Evolutionary conservation across 768 basidiomycete species (phyloP).

Genomic region (Suillus placidus): DNA sequence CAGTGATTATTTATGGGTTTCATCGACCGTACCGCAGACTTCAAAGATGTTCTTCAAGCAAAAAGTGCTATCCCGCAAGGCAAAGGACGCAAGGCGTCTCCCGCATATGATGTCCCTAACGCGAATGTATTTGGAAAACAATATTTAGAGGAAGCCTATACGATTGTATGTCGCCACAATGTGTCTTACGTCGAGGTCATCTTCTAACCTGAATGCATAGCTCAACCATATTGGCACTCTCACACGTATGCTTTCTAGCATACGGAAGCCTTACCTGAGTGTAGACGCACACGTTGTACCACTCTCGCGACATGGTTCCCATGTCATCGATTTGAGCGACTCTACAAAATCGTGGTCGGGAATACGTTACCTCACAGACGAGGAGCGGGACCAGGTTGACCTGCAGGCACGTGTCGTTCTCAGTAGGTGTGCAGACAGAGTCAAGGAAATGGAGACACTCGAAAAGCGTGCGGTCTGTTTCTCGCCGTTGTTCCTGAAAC

Average conservation of each 20-base stretch:
- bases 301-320: conserved; percentile 49
- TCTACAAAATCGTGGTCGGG: conserved; percentile 59
- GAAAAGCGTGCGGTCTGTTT: conserved; percentile 75
- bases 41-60: conserved; percentile 53
- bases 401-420: conserved; percentile 86
- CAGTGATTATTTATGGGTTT: conserved; percentile 49
- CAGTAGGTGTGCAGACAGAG: conserved; percentile 81
- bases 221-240: conserved; percentile 73
- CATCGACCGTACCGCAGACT: conserved; percentile 63
- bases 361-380: conserved; percentile 76
- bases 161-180: conserved; percentile 48
- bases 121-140: conserved; percentile 55
- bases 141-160: conserved; percentile 77
- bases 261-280: conserved; percentile 88
- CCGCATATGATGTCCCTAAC: conserved; percentile 41
- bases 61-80: conserved; percentile 44
- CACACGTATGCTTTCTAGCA: conserved; percentile 68
- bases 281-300: conserved; percentile 63
- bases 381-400: conserved; percentile 96
- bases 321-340: conserved; percentile 58
- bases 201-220: conserved; percentile 39
- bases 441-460: conserved; percentile 83
- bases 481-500: conserved; percentile 19
- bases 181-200: not conserved
- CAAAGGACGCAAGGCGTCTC: conserved; percentile 52